Evolutionary conservation across 2,329 filamentous ascomycete species (phyloP), one percentile per base, ranked within the genome.

Genomic region (Colletotrichum salicis): DNA sequence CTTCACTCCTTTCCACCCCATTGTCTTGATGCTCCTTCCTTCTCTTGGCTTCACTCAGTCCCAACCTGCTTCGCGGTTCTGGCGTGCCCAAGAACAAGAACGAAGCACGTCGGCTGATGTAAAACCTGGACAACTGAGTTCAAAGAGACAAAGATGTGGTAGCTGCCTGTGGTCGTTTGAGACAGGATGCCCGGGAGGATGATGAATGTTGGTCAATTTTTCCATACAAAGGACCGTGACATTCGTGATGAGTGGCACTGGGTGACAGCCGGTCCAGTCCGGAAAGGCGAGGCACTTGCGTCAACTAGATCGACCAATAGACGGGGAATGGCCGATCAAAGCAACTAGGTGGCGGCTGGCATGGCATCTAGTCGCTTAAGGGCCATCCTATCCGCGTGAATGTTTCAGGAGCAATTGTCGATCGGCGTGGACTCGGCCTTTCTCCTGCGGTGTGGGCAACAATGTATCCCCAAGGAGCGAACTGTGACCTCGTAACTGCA

Each of bases 1-100:
- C 74, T 81, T 82, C 63, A 83, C 77, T 33, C 76, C 78, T 74
- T 79, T 81, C 81, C 82, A 83, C 48, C 78, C 78, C 82, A 84
- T 84, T 45, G 69, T 79, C 54, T 41, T 13, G 52, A 37, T 37
- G 13, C 59, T 58, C 54, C 10, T 24, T 41, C 3, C 15, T 67
- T 52, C 57, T 45, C 64, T 37, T 15, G 37, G 29, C 24, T 48
- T 68, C 58, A 12, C 24, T 51, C 65, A 58, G 45, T 27, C 27
- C 41, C 54, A 48, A n/a, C 31, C 27, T 35, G 54, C 15, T 7
- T 37, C n/a, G n/a, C 12, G 41, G 22, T 24, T 55, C 56, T 5
- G 45, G 29, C 37, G 41, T 24, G 52, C 19, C 12, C 45, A 57
- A 27, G 41, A 11, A 31, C 29, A 51, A 27, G 41, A 11, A 31